These are phyloP conservation scores for Trapa incisa DNA, from an alignment of 345 rosid species.

Conservation along the genomic window DNA sequence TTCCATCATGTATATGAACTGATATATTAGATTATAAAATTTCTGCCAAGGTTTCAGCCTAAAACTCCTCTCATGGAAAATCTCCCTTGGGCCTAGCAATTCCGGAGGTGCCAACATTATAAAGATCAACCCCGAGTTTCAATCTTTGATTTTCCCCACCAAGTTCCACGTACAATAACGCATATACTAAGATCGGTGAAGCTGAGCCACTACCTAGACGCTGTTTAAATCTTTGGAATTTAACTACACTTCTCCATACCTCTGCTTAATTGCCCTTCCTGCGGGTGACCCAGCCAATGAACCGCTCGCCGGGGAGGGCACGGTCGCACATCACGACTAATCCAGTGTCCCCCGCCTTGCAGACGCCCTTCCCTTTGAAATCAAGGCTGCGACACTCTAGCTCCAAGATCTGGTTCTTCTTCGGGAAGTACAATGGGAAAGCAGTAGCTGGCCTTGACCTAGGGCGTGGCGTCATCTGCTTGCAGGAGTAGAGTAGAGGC, in stretches of 20 bases:
- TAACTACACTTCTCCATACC: constrained; percentile 21
- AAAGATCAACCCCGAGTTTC: not conserved
- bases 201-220: not conserved
- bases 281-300: constrained; percentile 76
- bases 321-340: constrained; percentile 79
- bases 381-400: constrained; percentile 76
- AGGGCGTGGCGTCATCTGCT: not conserved
- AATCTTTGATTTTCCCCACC: not conserved
- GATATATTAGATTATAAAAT: not conserved
- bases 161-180: not conserved
- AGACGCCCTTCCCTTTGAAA: constrained; percentile 77
- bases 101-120: not conserved
- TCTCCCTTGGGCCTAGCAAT: not conserved
- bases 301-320: constrained; percentile 86
- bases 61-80: not conserved
- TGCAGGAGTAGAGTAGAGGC: constrained; percentile 1
- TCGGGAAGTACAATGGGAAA: constrained; percentile 44
- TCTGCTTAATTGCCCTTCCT: constrained; percentile 74
- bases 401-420: constrained; percentile 67
- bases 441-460: not conserved
- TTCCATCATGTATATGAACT: not conserved
- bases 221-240: not conserved
- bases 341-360: constrained; percentile 70
- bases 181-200: not conserved
- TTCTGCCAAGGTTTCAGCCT: not conserved